phyloP scores from a whole-genome alignment of 768 basidiomycete species.

The Podaxis pistillaris region DNA sequence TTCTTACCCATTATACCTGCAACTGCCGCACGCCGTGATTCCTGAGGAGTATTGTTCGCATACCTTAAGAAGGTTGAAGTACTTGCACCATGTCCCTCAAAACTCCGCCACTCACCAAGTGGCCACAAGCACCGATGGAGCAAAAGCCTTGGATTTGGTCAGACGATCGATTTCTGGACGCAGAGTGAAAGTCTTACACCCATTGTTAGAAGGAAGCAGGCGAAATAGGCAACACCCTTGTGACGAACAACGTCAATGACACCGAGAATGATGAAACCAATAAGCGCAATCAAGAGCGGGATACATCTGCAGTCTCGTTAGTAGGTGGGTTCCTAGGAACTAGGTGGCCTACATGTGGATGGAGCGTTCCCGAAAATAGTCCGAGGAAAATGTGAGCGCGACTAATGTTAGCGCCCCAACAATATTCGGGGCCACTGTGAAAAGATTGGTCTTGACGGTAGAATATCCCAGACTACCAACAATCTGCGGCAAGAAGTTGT shows the following conservation, averaged over 20 bases:
- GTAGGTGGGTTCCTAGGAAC: not conserved
- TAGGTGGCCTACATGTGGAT: conserved; percentile 37
- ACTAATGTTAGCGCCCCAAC: conserved; percentile 46
- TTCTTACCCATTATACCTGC: conserved; percentile 49
- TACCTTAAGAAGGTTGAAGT: conserved; percentile 24
- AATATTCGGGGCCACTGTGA: conserved; percentile 52
- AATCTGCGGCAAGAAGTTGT: conserved; percentile 52
- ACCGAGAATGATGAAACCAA: conserved; percentile 46
- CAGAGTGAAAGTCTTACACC: conserved; percentile 31
- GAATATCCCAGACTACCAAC: conserved; percentile 44
- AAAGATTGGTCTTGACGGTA: conserved; percentile 50
- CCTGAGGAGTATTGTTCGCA: conserved; percentile 48
- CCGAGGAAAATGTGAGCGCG: conserved; percentile 47
- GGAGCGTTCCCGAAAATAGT: conserved; percentile 50
- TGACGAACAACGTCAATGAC: conserved; percentile 39
- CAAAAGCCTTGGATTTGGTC: conserved; percentile 32
- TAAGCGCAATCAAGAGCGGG: conserved; percentile 35
- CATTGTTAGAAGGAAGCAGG: conserved; percentile 51
- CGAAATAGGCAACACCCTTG: conserved; percentile 48
- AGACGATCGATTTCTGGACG: not conserved
- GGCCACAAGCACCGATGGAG: conserved; percentile 45
- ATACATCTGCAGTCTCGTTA: conserved; percentile 32
- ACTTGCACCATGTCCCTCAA: not conserved
- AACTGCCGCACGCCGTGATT: conserved; percentile 47
- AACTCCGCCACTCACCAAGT: conserved; percentile 17